Evolutionary conservation across 495 filamentous ascomycete genomes (phyloP).

Genomic region (Podospora australis): DNA sequence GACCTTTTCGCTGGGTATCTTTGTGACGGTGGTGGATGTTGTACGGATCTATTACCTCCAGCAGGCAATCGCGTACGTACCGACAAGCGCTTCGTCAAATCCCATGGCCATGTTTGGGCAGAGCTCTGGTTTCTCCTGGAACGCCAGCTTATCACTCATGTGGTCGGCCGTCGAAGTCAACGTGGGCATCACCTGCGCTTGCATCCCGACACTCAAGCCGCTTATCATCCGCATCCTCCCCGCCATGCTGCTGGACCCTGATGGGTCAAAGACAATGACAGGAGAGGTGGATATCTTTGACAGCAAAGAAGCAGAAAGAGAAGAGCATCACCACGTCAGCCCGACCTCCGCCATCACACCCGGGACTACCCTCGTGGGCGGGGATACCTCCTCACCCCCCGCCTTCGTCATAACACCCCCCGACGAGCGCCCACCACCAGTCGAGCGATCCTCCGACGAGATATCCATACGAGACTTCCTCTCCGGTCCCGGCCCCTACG

Average conservation of each 20-base stretch:
- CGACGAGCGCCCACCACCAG: slow-evolving; percentile 1
- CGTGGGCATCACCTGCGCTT: slow-evolving; percentile 79
- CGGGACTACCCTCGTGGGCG: neutral
- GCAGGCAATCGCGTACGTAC: slow-evolving; percentile 47
- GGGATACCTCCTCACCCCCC: neutral
- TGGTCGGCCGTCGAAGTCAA: slow-evolving; percentile 92
- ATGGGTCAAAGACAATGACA: slow-evolving; percentile 23
- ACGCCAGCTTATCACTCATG: slow-evolving; percentile 79
- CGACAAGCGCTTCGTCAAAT: slow-evolving; percentile 21
- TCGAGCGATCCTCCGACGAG: slow-evolving; percentile 1
- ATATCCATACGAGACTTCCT: slow-evolving; percentile 6
- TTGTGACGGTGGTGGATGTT: slow-evolving; percentile 83
- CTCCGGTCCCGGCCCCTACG: neutral
- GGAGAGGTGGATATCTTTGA: neutral
- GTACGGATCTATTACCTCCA: slow-evolving; percentile 86
- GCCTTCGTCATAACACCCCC: neutral
- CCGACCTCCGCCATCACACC: neutral
- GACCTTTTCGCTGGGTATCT: slow-evolving; percentile 77
- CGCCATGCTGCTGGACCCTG: slow-evolving; percentile 52
- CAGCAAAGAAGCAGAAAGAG: slow-evolving; percentile 3
- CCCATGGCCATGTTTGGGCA: slow-evolving; percentile 28
- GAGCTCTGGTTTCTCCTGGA: slow-evolving; percentile 50
- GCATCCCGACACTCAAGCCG: slow-evolving; percentile 83
- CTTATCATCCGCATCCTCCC: slow-evolving; percentile 71
- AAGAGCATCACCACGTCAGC: neutral